Percentiles rank a stretch among this genome's conserved stretches.
These are phyloP conservation scores for Lonicera japonica DNA, from an alignment of 129 eudicot species.

Conservation along the genomic window DNA sequence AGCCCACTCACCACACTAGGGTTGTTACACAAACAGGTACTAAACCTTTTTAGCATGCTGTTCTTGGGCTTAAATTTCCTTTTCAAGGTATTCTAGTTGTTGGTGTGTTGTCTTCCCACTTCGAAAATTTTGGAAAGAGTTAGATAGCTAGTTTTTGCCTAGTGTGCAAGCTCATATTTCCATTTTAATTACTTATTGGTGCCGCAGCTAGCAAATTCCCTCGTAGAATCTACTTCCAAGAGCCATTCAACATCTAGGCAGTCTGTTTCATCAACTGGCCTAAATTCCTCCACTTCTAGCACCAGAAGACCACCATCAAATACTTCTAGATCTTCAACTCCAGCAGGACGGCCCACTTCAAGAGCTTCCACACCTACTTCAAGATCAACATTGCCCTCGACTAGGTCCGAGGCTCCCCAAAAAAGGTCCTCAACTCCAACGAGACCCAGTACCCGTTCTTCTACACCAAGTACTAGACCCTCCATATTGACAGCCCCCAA, in stretches of 20 bases:
- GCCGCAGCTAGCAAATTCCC: constrained; percentile 40
- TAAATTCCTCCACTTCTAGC: constrained; percentile 32
- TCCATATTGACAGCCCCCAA: constrained; percentile 26
- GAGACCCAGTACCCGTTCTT: constrained; percentile 27
- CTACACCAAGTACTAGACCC: constrained; percentile 46
- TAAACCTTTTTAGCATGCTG: neutral
- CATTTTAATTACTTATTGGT: constrained; percentile 2
- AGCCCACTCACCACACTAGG: too few species aligned
- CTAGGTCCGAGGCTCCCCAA: constrained; percentile 33
- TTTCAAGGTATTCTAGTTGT: too few species aligned
- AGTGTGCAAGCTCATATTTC: neutral
- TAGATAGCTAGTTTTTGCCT: neutral
- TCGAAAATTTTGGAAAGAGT: too few species aligned
- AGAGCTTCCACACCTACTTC: constrained; percentile 54
- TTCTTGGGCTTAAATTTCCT: neutral
- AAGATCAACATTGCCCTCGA: constrained; percentile 38
- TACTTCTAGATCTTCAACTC: constrained; percentile 42
- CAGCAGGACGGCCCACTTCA: constrained; percentile 32
- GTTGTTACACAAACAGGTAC: too few species aligned
- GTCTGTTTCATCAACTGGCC: constrained; percentile 31
- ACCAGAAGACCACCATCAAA: constrained; percentile 46
- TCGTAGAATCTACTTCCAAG: constrained; percentile 24
- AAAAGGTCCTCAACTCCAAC: constrained; percentile 45
- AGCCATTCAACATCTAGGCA: constrained; percentile 21
- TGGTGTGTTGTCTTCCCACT: too few species aligned